Conservation (phyloP, 2,329 filamentous ascomycete species). For the Epichloe coenophiala region DNA sequence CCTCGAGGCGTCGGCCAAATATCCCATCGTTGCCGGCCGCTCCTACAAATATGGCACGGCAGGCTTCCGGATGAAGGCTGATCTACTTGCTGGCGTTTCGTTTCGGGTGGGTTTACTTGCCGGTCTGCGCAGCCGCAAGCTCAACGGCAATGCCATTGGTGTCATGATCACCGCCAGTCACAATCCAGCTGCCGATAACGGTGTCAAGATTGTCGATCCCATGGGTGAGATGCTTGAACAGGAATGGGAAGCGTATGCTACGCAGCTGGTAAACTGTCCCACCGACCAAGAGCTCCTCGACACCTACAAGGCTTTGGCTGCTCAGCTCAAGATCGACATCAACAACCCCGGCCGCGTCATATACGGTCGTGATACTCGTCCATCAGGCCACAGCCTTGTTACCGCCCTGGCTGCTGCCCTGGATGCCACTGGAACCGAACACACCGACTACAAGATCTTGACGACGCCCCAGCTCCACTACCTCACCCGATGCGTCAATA, state of each 20-base stretch:
- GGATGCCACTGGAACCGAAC: constrained; percentile 59
- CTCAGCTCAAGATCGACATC: constrained; percentile 63
- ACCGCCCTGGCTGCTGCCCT: constrained; percentile 68
- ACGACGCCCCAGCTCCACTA: constrained; percentile 99
- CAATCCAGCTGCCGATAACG: constrained; percentile 82
- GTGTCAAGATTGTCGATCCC: constrained; percentile 91
- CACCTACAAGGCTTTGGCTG: constrained; percentile 62
- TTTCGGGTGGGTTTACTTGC: constrained; percentile 87
- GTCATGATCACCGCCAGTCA: constrained; percentile 95
- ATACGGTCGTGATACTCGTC: constrained; percentile 83
- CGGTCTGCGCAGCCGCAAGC: constrained; percentile 75
- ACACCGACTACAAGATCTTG: constrained; percentile 76
- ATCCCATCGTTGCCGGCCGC: constrained; percentile 42
- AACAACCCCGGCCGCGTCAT: constrained; percentile 63
- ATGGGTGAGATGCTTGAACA: constrained; percentile 97
- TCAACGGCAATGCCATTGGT: constrained; percentile 82
- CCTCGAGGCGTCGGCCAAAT: constrained; percentile 46
- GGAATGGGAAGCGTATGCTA: constrained; percentile 86
- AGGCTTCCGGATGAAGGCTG: constrained; percentile 56
- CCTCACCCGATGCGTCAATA: constrained; percentile 87
- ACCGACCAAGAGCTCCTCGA: constrained; percentile 62
- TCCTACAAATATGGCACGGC: constrained; percentile 53
- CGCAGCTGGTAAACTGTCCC: constrained; percentile 72
- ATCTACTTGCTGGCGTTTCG: constrained; percentile 80
- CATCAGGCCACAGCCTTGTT: constrained; percentile 76